These are phyloP conservation scores for Metschnikowia similis DNA, from an alignment of 805 yeast genomes.

Conservation along the genomic window DNA sequence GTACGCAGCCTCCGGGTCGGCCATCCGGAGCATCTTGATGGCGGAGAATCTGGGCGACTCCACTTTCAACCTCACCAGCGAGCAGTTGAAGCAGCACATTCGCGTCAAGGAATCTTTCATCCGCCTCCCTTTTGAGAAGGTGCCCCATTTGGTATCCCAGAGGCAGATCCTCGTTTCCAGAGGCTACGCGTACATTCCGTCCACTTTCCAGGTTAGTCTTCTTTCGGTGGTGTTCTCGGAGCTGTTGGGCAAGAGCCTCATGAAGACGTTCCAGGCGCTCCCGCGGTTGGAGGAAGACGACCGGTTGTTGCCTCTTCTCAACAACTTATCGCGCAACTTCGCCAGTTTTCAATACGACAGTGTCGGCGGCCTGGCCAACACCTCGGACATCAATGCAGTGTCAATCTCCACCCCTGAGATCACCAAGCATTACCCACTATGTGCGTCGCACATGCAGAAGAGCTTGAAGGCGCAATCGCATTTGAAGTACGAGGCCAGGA, in stretches of 20 bases:
- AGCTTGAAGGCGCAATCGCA: slow-evolving; percentile 63
- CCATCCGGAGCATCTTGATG: slow-evolving; percentile 35
- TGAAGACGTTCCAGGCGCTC: slow-evolving; percentile 67
- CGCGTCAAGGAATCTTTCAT: slow-evolving; percentile 59
- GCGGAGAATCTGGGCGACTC: slow-evolving; percentile 26
- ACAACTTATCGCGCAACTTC: slow-evolving; percentile 61
- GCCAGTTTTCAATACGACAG: slow-evolving; percentile 50
- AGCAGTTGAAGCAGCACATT: slow-evolving; percentile 49
- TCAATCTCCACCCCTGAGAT: slow-evolving; percentile 53
- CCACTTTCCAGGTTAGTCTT: slow-evolving; percentile 68
- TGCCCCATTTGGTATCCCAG: slow-evolving; percentile 69
- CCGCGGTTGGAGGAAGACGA: slow-evolving; percentile 91
- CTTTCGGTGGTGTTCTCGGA: slow-evolving; percentile 64
- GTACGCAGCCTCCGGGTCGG: slow-evolving; percentile 49
- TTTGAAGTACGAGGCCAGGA: slow-evolving; percentile 78
- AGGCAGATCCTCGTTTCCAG: slow-evolving; percentile 61
- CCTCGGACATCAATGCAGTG: slow-evolving; percentile 53
- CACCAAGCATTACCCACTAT: slow-evolving; percentile 72
- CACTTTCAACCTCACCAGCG: slow-evolving; percentile 37
- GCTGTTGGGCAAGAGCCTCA: slow-evolving; percentile 47
- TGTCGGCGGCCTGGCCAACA: slow-evolving; percentile 34
- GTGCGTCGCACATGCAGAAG: slow-evolving; percentile 64
- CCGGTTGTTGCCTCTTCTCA: slow-evolving; percentile 76
- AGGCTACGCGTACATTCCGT: slow-evolving; percentile 85
- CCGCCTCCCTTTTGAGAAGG: slow-evolving; percentile 84